Conservation (phyloP, 164 flowering plant genomes). For the Warburgia ugandensis region DNA sequence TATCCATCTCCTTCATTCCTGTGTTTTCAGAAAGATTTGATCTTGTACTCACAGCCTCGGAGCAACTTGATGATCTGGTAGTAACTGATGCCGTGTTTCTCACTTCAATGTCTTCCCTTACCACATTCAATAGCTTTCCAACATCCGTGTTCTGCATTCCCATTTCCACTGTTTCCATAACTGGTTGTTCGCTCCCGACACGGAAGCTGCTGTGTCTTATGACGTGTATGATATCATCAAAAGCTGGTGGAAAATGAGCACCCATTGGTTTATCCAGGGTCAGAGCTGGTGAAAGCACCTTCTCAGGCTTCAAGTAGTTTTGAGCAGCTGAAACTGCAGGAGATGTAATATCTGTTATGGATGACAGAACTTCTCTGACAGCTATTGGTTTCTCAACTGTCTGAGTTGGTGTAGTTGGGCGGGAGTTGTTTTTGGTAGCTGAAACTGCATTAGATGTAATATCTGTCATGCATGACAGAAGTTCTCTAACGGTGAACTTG, state of each 20-base stretch:
- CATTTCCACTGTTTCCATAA: conserved; percentile 53
- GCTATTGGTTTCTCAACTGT: too few species aligned
- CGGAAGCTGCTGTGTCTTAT: conserved; percentile 82
- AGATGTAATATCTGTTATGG: too few species aligned
- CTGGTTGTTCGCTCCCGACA: conserved; percentile 69
- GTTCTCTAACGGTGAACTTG: conserved; percentile 63
- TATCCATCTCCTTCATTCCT: conserved; percentile 32
- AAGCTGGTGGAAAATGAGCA: conserved; percentile 42
- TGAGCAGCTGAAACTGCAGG: conserved; percentile 13
- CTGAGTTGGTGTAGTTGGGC: too few species aligned
- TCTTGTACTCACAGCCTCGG: conserved; percentile 26
- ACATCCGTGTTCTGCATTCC: conserved; percentile 57
- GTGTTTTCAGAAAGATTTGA: conserved; percentile 30
- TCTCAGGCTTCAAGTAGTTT: conserved; percentile 1
- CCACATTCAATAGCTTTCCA: conserved; percentile 60
- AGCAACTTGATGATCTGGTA: conserved; percentile 29
- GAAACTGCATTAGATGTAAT: too few species aligned
- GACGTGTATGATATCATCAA: conserved; percentile 85
- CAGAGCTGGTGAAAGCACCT: conserved; percentile 1
- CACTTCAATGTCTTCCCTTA: conserved; percentile 53
- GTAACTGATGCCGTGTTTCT: conserved; percentile 26
- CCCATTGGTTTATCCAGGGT: conserved; percentile 12
- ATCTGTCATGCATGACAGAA: conserved; percentile 38
- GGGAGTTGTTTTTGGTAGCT: too few species aligned
- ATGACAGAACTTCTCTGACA: too few species aligned